Conservation (phyloP, 345 rosid species). For the Eucalyptus camaldulensis region DNA sequence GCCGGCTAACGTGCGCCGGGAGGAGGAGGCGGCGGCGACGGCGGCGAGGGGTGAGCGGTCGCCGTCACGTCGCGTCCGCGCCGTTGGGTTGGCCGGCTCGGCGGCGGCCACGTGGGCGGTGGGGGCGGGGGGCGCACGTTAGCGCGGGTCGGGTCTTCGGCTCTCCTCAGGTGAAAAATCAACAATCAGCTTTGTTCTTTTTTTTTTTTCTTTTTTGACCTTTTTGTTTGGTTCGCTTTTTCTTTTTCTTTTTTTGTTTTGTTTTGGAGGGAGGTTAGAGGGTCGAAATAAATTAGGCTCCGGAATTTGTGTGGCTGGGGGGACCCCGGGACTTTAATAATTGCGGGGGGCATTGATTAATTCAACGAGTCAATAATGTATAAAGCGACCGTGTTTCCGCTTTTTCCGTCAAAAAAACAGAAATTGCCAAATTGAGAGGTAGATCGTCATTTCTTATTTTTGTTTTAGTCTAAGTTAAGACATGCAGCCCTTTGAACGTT, state of each 20-base stretch:
- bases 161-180: neutral
- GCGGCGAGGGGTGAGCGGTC: neutral
- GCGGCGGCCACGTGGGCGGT: neutral
- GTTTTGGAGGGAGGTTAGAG: neutral
- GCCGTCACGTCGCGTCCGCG: neutral
- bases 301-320: neutral
- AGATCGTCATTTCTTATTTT: neutral
- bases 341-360: neutral
- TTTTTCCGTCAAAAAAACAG: neutral
- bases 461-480: neutral
- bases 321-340: neutral
- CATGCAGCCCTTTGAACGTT: accelerated
- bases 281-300: neutral
- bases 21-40: neutral
- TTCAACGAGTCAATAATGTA: neutral
- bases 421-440: neutral
- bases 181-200: neutral
- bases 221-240: neutral
- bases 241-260: neutral
- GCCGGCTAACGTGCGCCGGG: conserved; percentile 6
- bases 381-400: neutral
- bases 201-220: accelerated
- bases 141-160: neutral
- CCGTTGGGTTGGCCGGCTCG: neutral
- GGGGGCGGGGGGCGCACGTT: neutral